Base-by-base conservation (phyloP, 768 basidiomycete genomes). In the Podaxis sp. region DNA sequence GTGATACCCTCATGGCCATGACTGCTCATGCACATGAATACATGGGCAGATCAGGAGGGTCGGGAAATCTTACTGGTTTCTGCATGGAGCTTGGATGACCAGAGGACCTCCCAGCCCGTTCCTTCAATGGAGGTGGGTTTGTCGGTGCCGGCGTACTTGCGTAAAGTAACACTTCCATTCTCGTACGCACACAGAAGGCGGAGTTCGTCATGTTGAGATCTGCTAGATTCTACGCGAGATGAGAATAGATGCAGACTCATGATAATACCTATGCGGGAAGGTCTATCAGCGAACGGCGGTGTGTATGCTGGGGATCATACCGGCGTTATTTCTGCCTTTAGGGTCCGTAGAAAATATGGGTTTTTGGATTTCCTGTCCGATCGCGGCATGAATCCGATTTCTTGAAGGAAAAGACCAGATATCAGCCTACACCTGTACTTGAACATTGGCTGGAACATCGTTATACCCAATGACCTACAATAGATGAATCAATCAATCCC, bases 401-500 rank as follows among this genome's bases (percentile, higher is more conserved):
- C 77, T 72, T 0, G 80, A 77, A 0, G 95, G 93, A 7, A 98
- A 70, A 9, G 80, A 74, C 87, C 95, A 99, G 13, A 99, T 76
- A 69, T 99, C 96, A 10, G 87, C 90, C 94, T 96, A 65, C 23
- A 47, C 28, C 44, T 13, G n/a, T 6, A 32, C 48, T 56, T 55
- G 37, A 58, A 27, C 27, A 53, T 54, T n/a, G 27, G 36, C 40
- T 6, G 4, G 59, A 27, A 40, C 44, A 21, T 6, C 32, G 61
- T 21, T 28, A 36, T 3, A 10, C 3, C 46, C 35, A 18, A 47
- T 13, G 1, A 51, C 82, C 36, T 70, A 93, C 93, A 59, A 88
- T 78, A 42, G 90, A 85, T 5, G 95, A 96, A 67, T 98, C 93
- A 7, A 94, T 81, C 23, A 98, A 78, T 67, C 95, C 95, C 0